Evolutionary conservation across 768 basidiomycete species (phyloP).

Genomic region (Pulveroboletus frians): DNA sequence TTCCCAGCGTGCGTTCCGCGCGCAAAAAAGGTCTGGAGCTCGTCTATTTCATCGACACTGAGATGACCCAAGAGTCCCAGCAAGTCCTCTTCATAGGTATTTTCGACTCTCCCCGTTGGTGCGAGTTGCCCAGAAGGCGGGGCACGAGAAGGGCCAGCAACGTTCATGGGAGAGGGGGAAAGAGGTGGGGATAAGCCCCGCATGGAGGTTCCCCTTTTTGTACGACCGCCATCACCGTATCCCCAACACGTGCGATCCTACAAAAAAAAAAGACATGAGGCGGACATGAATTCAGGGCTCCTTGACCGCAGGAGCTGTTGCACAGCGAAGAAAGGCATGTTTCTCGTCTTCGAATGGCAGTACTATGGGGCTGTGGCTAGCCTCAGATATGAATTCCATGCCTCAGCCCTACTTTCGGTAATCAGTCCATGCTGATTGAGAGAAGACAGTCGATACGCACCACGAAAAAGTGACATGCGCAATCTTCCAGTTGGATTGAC

Average conservation of each 20-base stretch:
- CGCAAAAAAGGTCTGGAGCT: constrained; percentile 9
- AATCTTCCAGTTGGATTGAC: no score
- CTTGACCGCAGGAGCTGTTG: no score
- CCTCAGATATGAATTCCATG: no score
- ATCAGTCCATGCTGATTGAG: no score
- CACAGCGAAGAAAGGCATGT: no score
- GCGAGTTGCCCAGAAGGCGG: neutral
- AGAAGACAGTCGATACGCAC: no score
- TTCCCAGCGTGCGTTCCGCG: constrained; percentile 3
- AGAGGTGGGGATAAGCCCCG: neutral
- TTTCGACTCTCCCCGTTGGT: constrained; percentile 13
- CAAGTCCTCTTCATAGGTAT: constrained; percentile 26
- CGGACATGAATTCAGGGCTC: no score
- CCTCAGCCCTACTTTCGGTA: no score
- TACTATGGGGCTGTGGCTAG: no score
- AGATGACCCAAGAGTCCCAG: constrained; percentile 18
- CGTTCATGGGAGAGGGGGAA: constrained; percentile 21
- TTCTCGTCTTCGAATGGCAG: no score
- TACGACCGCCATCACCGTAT: neutral
- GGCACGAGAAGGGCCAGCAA: constrained; percentile 24
- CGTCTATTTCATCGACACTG: constrained; percentile 16
- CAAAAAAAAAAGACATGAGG: no score
- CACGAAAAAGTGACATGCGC: no score
- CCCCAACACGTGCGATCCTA: constrained; percentile 2
- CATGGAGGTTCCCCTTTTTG: neutral